These are phyloP conservation scores for Multifurca ochricompacta DNA, from an alignment of 768 basidiomycete species.

Conservation along the genomic window DNA sequence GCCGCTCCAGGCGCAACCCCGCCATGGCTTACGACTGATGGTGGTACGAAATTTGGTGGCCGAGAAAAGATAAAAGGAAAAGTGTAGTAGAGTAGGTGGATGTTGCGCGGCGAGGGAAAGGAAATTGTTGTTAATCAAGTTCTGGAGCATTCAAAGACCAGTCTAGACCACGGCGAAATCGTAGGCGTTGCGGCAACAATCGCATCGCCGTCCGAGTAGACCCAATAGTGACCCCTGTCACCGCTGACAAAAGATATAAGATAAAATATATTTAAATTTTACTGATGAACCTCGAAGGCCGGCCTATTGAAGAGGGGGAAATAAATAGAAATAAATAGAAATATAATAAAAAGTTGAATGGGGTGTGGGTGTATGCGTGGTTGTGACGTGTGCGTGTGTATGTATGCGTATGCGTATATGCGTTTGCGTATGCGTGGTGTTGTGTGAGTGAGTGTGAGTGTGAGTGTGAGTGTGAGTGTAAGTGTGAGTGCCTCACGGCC, in stretches of 20 bases:
- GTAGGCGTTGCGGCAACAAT: slow-evolving; percentile 19
- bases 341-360: too few relatives aligned
- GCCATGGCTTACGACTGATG: background rate
- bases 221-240: background rate
- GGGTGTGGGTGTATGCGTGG: too few relatives aligned
- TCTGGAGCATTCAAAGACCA: slow-evolving; percentile 9
- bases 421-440: too few relatives aligned
- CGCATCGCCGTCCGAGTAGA: slow-evolving; percentile 1
- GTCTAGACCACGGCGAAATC: slow-evolving; percentile 19
- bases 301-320: too few relatives aligned
- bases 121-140: slow-evolving; percentile 4
- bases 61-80: background rate
- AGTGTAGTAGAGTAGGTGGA: slow-evolving; percentile 9
- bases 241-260: background rate
- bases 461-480: too few relatives aligned
- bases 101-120: slow-evolving; percentile 10
- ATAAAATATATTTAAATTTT: too few relatives aligned
- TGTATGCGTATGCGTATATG: too few relatives aligned
- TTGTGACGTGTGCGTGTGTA: too few relatives aligned
- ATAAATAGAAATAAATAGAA: too few relatives aligned
- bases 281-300: too few relatives aligned
- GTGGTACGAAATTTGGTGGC: background rate
- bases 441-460: too few relatives aligned
- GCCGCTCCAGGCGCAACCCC: background rate
- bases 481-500: too few relatives aligned